phyloP scores from a whole-genome alignment of 2,329 filamentous ascomycete species.

The Epichloe bromicola region DNA sequence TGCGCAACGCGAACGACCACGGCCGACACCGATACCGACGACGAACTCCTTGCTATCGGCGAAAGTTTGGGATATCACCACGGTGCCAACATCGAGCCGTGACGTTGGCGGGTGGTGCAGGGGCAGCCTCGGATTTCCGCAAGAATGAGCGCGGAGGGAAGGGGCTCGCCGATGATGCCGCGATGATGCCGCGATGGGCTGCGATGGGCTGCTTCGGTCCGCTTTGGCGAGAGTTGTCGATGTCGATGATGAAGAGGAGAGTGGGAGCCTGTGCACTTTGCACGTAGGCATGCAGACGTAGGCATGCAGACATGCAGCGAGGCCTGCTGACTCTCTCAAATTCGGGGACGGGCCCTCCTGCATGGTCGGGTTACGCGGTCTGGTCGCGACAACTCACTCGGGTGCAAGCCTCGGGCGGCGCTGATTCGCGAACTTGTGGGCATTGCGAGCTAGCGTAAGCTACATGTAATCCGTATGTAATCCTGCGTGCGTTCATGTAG shows the following conservation, averaged over 20 bases:
- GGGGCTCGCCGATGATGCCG: background rate
- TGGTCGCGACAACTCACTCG: background rate
- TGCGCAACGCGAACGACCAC: background rate
- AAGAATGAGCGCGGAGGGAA: background rate
- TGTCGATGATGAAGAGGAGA: background rate
- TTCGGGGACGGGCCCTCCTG: constrained; percentile 5
- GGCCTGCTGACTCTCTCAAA: no score
- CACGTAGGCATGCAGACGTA: background rate
- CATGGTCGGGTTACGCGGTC: constrained; percentile 16
- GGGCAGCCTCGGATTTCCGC: background rate
- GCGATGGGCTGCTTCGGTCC: no score
- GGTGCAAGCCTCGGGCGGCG: no score
- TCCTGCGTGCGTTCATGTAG: no score
- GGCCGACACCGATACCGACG: no score
- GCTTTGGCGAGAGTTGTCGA: background rate
- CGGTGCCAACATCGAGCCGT: background rate
- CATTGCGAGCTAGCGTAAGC: no score
- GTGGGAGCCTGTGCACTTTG: background rate
- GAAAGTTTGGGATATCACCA: background rate
- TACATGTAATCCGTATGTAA: no score
- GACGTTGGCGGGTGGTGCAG: background rate
- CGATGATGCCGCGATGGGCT: no score
- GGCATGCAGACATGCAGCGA: background rate
- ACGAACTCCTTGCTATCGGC: background rate
- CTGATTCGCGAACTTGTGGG: no score